Evolutionary conservation across 2,329 filamentous ascomycete species (phyloP).

Genomic region (Colletotrichum neosansevieriae): DNA sequence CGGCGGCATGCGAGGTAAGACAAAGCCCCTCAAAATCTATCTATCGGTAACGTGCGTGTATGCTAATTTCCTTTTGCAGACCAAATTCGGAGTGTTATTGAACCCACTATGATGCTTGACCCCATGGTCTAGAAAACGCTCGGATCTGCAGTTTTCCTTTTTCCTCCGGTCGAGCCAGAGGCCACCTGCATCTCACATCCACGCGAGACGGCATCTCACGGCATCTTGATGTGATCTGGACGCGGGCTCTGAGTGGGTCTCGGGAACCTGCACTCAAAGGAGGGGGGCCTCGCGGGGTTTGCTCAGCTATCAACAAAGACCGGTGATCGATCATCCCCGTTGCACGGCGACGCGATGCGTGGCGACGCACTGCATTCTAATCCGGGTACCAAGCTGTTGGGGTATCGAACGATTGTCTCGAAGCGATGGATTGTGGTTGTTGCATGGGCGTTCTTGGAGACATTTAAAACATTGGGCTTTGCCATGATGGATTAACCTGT

Average conservation of each 20-base stretch:
- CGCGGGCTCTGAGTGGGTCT: conserved; percentile 28
- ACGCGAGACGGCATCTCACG: conserved; percentile 3
- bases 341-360: conserved; percentile 2
- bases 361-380: neutral
- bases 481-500: conserved; percentile 17
- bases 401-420: conserved; percentile 32
- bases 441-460: conserved; percentile 18
- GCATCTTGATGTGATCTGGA: conserved; percentile 20
- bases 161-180: conserved; percentile 4
- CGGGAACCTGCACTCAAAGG: conserved; percentile 9
- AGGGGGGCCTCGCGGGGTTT: conserved; percentile 29
- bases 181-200: neutral
- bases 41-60: conserved; percentile 3
- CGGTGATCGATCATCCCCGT: conserved; percentile 20
- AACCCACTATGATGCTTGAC: conserved; percentile 43
- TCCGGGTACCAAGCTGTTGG: conserved; percentile 12
- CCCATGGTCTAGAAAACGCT: conserved; percentile 21
- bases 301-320: conserved; percentile 38
- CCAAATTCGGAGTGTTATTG: conserved; percentile 44
- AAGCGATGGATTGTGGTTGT: conserved; percentile 8
- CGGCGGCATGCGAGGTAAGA: conserved; percentile 58
- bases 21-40: conserved; percentile 15
- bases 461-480: conserved; percentile 35
- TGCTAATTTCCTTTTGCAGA: conserved; percentile 41
- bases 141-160: conserved; percentile 21